phyloP scores from a whole-genome alignment of 2,329 filamentous ascomycete species.

The Parasarocladium wereldwijsianum region DNA sequence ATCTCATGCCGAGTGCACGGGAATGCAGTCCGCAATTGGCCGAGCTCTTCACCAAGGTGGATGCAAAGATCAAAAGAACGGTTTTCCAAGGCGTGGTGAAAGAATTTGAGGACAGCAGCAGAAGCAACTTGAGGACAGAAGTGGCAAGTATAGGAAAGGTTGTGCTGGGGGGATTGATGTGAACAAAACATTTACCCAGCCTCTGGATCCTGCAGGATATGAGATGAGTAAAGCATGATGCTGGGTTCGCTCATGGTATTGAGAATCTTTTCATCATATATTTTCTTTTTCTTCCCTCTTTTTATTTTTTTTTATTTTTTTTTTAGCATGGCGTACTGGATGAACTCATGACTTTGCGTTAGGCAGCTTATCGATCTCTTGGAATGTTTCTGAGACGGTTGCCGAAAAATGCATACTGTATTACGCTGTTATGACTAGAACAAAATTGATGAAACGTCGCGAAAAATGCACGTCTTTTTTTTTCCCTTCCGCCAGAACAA shows the following conservation, averaged over 20 bases:
- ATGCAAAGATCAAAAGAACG: conserved; percentile 73
- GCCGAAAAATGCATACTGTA: neutral
- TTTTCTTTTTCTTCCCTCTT: neutral
- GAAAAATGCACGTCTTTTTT: too few species aligned
- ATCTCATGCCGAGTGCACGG: conserved; percentile 59
- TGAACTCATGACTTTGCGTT: neutral
- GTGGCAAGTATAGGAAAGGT: conserved; percentile 77
- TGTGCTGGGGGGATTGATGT: conserved; percentile 75
- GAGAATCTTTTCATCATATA: neutral
- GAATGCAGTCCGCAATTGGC: conserved; percentile 57
- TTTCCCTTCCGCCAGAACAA: too few species aligned
- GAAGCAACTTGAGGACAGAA: conserved; percentile 63
- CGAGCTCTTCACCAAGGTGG: conserved; percentile 82
- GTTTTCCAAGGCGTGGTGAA: conserved; percentile 75
- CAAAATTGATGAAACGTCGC: neutral
- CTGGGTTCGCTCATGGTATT: neutral
- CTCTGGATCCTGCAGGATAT: too few species aligned
- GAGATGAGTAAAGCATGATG: neutral
- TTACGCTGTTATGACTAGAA: neutral
- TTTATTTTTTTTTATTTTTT: conserved; percentile 1
- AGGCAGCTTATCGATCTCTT: neutral
- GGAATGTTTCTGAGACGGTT: neutral
- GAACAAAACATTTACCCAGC: conserved; percentile 9
- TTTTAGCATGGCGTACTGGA: neutral
- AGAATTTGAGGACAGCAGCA: conserved; percentile 83